Base-by-base conservation (phyloP, 805 yeast genomes). In the Candida pseudofarinosa region DNA sequence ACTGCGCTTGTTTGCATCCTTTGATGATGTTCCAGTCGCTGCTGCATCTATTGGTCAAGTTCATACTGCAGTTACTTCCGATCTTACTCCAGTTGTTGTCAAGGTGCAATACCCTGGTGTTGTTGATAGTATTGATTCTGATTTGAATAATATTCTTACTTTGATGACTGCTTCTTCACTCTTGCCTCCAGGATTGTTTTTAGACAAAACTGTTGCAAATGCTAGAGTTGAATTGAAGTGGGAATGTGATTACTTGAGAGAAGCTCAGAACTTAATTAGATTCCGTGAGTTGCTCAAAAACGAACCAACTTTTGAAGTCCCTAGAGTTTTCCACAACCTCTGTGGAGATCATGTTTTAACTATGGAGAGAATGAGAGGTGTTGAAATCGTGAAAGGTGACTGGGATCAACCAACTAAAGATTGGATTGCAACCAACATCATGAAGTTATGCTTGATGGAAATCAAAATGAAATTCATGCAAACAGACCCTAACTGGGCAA, bases 401-500 rank as follows among this genome's bases (percentile, higher is more conserved):
- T 80, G 88, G 79, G 72, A 71, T 44, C 97, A 89, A 65, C 80
- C 78, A 6, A 79, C 84, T 5, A 80, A 77, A 47, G 72, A 93
- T 63, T 85, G 85, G 80, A 83, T 93, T 40, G 95, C 96, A 14
- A 78, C 87, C 3, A 77, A 84, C 50, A 81, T 93, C 40, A 85
- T 93, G 96, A 77, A 88, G 50, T 71, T 93, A 34, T 89, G 97
- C 57, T 68, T 93, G 38, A 72, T 77, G 52, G 99, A 93, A 65
- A 86, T 93, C 60, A 87, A 89, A 12, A 90, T 85, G 69, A 78
- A 77, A 55, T 91, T 84, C 67, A 93, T 93, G 99, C 99, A 93
- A 67, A 91, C 98, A 1, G 99, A 93, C 67, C 99, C 99, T 40
- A 93, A 93, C 63, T 93, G 99, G 99, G 97, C 99, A 36, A 93